A percentile compares a stretch with the other conserved stretches of the same genome.
phyloP scores from a whole-genome alignment of 345 rosid genomes.

The Gossypium rotundifolium region DNA sequence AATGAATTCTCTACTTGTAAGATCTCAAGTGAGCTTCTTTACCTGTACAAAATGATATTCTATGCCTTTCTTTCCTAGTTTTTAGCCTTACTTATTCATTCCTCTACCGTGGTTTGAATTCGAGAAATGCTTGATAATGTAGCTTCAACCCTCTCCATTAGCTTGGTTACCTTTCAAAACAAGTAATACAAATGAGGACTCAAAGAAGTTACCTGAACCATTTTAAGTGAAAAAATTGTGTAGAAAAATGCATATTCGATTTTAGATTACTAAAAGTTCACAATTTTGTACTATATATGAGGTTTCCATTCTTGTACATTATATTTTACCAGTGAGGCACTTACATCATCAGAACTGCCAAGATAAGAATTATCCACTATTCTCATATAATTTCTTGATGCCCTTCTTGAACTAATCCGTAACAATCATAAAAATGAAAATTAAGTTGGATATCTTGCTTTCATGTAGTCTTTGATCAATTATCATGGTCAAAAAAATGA shows the following conservation, averaged over 20 bases:
- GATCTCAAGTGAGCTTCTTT: not conserved
- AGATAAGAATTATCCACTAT: constrained; percentile 61
- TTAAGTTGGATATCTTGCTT: not conserved
- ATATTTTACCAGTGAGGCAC: not conserved
- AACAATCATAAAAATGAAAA: not conserved
- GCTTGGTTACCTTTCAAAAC: not conserved
- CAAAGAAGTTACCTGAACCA: not conserved
- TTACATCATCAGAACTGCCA: constrained; percentile 53
- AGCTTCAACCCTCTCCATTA: constrained; percentile 49
- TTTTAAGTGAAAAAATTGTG: not conserved
- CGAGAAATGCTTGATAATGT: constrained; percentile 57
- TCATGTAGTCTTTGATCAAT: not conserved
- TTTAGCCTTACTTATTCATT: constrained; percentile 51
- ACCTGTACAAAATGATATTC: constrained; percentile 53
- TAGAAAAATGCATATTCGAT: not conserved
- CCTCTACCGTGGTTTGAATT: constrained; percentile 49
- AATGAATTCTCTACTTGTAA: not conserved
- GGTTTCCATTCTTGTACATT: not conserved
- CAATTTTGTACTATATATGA: not conserved
- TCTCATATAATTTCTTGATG: constrained; percentile 46
- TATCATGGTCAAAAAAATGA: not conserved
- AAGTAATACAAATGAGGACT: not conserved
- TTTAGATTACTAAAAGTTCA: not conserved
- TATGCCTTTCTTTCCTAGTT: constrained; percentile 45
- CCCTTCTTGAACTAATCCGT: constrained; percentile 28